These are phyloP conservation scores for Suhomyces pyralidae DNA, from an alignment of 805 yeast genomes.

Conservation along the genomic window DNA sequence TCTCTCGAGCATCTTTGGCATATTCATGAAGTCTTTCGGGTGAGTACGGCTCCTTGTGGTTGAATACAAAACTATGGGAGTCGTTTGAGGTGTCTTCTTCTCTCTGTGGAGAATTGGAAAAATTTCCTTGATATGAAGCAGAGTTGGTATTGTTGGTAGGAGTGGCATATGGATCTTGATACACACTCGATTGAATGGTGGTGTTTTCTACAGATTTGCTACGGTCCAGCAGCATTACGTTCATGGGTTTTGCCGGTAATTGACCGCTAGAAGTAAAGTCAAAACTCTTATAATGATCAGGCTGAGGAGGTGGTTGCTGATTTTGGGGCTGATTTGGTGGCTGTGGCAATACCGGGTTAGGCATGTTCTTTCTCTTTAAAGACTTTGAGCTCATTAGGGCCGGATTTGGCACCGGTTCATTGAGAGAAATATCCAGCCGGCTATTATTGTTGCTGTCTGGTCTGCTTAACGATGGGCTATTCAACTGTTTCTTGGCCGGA, in stretches of 20 bases:
- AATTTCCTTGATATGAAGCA: background rate
- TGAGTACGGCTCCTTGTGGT: constrained; percentile 5
- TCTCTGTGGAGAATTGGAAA: background rate
- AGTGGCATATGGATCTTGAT: background rate
- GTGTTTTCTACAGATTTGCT: background rate
- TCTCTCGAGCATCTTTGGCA: constrained; percentile 16
- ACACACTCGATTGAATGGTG: background rate
- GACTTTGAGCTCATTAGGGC: constrained; percentile 20
- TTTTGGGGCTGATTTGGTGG: constrained; percentile 11
- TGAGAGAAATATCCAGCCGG: constrained; percentile 9
- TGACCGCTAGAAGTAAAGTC: constrained; percentile 44
- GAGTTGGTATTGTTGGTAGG: background rate
- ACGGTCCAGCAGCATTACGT: constrained; percentile 30
- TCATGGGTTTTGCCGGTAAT: constrained; percentile 43
- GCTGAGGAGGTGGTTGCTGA: constrained; percentile 5
- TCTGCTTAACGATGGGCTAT: background rate
- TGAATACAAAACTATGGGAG: constrained; percentile 16
- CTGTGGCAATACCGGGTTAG: constrained; percentile 18
- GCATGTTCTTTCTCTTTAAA: constrained; percentile 20
- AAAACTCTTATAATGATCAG: constrained; percentile 25
- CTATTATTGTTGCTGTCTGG: background rate
- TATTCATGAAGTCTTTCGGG: constrained; percentile 21
- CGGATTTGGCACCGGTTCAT: constrained; percentile 21
- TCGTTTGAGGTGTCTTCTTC: constrained; percentile 4
- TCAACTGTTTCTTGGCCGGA: constrained; percentile 13